Percentiles rank a stretch among this genome's conserved stretches.
These are phyloP conservation scores for Carex myosuroides DNA, from an alignment of 176 grass and related monocot species.

Conservation along the genomic window DNA sequence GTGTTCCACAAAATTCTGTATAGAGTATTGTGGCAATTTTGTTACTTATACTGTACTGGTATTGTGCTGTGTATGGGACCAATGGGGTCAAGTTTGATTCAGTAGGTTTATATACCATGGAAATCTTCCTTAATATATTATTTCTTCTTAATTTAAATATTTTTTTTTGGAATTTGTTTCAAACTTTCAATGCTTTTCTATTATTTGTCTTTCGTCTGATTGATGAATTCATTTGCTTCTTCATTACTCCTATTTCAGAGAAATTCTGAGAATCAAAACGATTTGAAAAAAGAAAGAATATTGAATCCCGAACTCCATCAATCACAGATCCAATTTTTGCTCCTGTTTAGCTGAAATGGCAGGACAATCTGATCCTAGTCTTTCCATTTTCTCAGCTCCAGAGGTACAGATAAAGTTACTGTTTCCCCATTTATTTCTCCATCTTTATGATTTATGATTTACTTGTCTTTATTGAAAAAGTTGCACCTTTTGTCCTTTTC, in stretches of 20 bases:
- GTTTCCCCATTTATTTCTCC: not conserved
- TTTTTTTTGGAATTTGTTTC: not conserved
- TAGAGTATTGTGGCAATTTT: too few relatives aligned
- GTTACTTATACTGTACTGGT: too few relatives aligned
- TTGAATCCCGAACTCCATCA: not conserved
- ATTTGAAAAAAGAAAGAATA: not conserved
- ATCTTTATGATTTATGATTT: not conserved
- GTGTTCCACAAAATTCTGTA: too few relatives aligned
- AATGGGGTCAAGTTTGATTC: not conserved
- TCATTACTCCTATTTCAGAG: not conserved
- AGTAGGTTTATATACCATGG: not conserved
- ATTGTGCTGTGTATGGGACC: not conserved
- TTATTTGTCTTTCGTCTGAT: not conserved
- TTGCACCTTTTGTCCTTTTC: not conserved
- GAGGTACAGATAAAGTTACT: constrained; percentile 34
- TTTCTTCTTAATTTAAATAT: not conserved
- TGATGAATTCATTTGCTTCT: not conserved
- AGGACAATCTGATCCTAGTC: constrained; percentile 54
- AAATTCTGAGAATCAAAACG: not conserved
- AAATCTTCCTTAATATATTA: not conserved
- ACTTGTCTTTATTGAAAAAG: not conserved
- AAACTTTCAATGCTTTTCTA: not conserved
- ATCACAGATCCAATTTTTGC: not conserved
- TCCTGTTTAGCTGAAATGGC: constrained; percentile 26
- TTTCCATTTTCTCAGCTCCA: constrained; percentile 66